These are phyloP conservation scores for Ceratocystis destructans DNA, from an alignment of 2,329 filamentous ascomycete species.

Conservation along the genomic window DNA sequence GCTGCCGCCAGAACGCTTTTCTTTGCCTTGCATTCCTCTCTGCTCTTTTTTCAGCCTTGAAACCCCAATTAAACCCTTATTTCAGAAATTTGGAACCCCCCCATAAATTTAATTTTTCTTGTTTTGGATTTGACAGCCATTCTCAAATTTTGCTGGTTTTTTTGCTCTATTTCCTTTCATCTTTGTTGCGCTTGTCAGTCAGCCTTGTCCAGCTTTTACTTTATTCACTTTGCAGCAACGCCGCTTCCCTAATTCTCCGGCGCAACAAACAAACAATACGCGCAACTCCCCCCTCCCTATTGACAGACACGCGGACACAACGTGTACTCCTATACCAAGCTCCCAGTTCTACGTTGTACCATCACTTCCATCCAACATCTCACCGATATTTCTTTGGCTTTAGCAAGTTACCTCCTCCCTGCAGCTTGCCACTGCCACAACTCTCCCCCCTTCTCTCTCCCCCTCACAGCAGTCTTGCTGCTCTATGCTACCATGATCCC, in stretches of 20 bases:
- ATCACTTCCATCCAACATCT: background rate
- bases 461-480: background rate
- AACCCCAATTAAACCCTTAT: background rate
- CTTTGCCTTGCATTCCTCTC: background rate
- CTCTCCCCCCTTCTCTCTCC: background rate
- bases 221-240: background rate
- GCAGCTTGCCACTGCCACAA: background rate
- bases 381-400: background rate
- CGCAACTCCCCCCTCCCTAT: no score
- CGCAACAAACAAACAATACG: no score
- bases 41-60: background rate
- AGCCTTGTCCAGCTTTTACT: background rate
- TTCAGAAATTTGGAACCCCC: no score
- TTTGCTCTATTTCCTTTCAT: background rate
- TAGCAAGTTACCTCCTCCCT: background rate
- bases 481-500: conserved; percentile 22
- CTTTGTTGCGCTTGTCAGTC: background rate
- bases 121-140: background rate
- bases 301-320: no score
- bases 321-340: no score
- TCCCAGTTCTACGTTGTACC: no score
- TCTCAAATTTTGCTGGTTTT: background rate
- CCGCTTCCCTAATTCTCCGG: no score
- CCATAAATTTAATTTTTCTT: background rate
- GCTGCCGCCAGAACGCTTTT: background rate